A percentile compares a stretch with the other conserved stretches of the same genome.
These are phyloP conservation scores for Ceratobasidium sp. DNA, from an alignment of 1,284 basidiomycete genomes.

Conservation along the genomic window DNA sequence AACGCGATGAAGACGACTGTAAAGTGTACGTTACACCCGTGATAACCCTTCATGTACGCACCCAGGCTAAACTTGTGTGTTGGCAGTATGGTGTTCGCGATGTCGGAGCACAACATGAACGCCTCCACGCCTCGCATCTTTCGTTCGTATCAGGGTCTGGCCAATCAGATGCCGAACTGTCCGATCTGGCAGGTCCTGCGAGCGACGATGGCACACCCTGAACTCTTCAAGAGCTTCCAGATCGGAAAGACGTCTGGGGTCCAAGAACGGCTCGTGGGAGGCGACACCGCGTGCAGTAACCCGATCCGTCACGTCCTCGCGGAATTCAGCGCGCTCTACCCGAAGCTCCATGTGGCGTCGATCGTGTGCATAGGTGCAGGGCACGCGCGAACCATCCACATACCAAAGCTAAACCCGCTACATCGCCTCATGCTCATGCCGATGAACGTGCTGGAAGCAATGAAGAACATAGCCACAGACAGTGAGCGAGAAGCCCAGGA, in stretches of 20 bases:
- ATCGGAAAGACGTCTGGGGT: background rate
- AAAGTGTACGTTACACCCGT: background rate
- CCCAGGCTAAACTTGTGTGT: background rate
- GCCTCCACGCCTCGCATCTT: background rate
- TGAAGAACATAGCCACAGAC: background rate
- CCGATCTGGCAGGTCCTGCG: slow-evolving; percentile 7
- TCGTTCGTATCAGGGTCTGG: slow-evolving; percentile 3
- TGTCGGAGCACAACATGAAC: slow-evolving; percentile 19
- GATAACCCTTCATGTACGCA: background rate
- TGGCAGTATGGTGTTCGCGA: slow-evolving; percentile 11
- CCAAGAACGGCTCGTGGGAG: background rate
- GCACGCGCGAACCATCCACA: background rate
- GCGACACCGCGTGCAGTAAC: background rate
- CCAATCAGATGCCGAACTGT: slow-evolving; percentile 25
- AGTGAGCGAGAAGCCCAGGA: background rate
- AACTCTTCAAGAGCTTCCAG: background rate
- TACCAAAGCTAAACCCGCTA: background rate
- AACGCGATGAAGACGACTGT: background rate
- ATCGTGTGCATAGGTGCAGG: background rate
- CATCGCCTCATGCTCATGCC: background rate
- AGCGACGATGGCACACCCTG: slow-evolving; percentile 11
- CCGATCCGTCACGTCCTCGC: background rate
- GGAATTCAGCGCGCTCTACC: background rate
- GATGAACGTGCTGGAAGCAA: background rate
- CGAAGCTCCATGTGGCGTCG: background rate